Evolutionary conservation across 371 early-diverging fungal species (phyloP).

Genomic region (Lichtheimia hyalospora): DNA sequence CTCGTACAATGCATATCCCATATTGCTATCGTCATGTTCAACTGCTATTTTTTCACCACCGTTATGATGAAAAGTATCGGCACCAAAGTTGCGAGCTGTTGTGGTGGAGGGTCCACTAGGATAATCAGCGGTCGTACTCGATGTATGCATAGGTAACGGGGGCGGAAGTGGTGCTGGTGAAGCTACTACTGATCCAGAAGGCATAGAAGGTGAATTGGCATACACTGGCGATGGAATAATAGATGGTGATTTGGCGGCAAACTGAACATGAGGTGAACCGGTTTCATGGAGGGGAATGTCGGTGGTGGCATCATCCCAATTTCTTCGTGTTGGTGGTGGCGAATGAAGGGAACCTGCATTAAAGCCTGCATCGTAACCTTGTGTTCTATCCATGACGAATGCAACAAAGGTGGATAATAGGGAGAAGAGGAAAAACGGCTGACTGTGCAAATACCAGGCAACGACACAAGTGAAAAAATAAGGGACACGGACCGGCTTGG

Average conservation of each 20-base stretch:
- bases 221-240: slow-evolving; percentile 19
- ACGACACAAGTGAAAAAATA: too few relatives aligned
- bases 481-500: too few relatives aligned
- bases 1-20: slow-evolving; percentile 14
- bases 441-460: too few relatives aligned
- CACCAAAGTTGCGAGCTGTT: slow-evolving; percentile 7
- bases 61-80: slow-evolving; percentile 6
- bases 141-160: slow-evolving; percentile 14
- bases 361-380: slow-evolving; percentile 1
- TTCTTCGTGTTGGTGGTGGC: slow-evolving; percentile 14
- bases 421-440: too few relatives aligned
- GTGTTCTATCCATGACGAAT: too few relatives aligned
- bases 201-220: slow-evolving; percentile 6
- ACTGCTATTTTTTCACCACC: slow-evolving; percentile 14
- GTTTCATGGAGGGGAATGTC: slow-evolving; percentile 18
- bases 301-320: slow-evolving; percentile 12
- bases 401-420: too few relatives aligned
- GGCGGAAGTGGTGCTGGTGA: slow-evolving; percentile 1
- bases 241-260: slow-evolving; percentile 22
- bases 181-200: slow-evolving; percentile 1
- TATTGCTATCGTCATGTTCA: slow-evolving; percentile 8
- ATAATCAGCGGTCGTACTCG: neutral
- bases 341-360: slow-evolving; percentile 10
- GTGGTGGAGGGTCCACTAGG: neutral
- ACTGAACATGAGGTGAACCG: slow-evolving; percentile 20